These are phyloP conservation scores for Hyaloperonospora brassicae DNA, from an alignment of 352 stramenopile genomes.

Conservation along the genomic window DNA sequence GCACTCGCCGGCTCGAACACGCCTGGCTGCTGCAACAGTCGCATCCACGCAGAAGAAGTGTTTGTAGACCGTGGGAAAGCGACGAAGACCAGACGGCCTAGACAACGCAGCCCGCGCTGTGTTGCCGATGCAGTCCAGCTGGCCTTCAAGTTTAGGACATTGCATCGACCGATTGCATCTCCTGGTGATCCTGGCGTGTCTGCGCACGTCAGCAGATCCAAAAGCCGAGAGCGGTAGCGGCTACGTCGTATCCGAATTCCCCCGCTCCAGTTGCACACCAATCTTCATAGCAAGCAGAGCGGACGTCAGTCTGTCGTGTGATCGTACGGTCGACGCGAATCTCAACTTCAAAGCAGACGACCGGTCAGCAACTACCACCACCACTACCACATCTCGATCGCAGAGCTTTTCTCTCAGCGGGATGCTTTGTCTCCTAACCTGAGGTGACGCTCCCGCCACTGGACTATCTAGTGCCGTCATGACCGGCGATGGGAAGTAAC, in stretches of 20 bases:
- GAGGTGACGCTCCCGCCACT: conserved; percentile 59
- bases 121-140: not conserved
- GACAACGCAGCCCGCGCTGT: conserved; percentile 1
- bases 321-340: conserved; percentile 25
- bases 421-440: conserved; percentile 35
- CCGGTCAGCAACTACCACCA: conserved; percentile 41
- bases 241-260: conserved; percentile 44
- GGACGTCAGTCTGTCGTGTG: conserved; percentile 19
- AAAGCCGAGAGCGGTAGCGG: conserved; percentile 51
- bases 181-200: too few species aligned
- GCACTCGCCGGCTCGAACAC: conserved; percentile 43
- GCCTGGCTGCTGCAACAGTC: conserved; percentile 15
- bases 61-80: conserved; percentile 1
- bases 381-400: conserved; percentile 27
- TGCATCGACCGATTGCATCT: conserved; percentile 25
- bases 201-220: conserved; percentile 49
- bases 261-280: too few species aligned
- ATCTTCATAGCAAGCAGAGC: conserved; percentile 11
- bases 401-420: conserved; percentile 3
- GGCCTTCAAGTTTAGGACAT: conserved; percentile 4
- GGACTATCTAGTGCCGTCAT: conserved; percentile 33
- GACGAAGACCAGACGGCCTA: conserved; percentile 14
- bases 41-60: conserved; percentile 4
- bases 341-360: conserved; percentile 24
- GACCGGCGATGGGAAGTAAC: conserved; percentile 63